Percentiles rank a stretch among this genome's conserved stretches.
Evolutionary conservation across 164 flowering plant genomes (phyloP).

Genomic region (Dillenia turbinata): DNA sequence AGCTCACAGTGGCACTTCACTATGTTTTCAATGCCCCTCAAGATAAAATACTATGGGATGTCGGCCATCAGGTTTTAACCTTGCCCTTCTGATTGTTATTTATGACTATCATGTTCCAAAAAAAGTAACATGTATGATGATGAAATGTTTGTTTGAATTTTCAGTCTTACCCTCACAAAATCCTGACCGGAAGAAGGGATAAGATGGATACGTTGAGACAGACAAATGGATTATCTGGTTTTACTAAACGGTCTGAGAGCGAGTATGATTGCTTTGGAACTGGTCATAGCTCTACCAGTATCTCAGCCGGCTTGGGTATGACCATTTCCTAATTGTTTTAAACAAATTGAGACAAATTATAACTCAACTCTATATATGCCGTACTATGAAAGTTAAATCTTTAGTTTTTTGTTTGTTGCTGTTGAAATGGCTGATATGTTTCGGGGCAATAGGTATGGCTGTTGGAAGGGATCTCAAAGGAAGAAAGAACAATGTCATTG

Average conservation of each 20-base stretch:
- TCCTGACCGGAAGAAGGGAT: constrained; percentile 85
- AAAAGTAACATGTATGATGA: neutral
- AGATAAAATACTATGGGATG: constrained; percentile 89
- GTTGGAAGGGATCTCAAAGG: constrained; percentile 95
- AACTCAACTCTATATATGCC: neutral
- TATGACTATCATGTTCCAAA: neutral
- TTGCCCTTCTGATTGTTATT: neutral
- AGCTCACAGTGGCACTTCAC: constrained; percentile 96
- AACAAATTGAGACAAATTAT: neutral
- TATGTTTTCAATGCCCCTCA: constrained; percentile 85
- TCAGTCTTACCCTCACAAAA: constrained; percentile 94
- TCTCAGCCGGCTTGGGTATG: constrained; percentile 91
- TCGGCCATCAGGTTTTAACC: constrained; percentile 85
- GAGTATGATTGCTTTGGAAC: constrained; percentile 89
- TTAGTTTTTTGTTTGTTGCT: neutral
- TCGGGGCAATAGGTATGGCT: constrained; percentile 75
- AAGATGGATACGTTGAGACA: constrained; percentile 85
- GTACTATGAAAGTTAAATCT: neutral
- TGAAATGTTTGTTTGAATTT: constrained; percentile 6
- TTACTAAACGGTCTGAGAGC: constrained; percentile 90
- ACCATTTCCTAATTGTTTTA: constrained; percentile 1
- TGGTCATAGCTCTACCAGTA: constrained; percentile 95
- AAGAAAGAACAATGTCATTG: constrained; percentile 67
- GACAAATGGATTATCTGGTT: constrained; percentile 87
- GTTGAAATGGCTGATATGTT: constrained; percentile 6